phyloP scores from a whole-genome alignment of 345 rosid species.

The Cardiospermum halicacabum region DNA sequence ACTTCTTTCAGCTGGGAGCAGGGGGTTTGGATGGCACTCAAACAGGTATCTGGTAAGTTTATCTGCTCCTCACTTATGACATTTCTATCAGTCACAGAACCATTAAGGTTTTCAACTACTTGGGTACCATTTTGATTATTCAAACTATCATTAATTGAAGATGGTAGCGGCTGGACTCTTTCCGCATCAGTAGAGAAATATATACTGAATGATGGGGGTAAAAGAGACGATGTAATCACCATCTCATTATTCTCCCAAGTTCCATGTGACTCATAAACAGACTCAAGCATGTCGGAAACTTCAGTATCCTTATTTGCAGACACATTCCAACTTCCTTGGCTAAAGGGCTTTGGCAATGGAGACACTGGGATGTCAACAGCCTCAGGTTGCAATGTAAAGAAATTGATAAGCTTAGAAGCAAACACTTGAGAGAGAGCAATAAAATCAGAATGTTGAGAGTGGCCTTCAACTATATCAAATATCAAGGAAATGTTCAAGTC shows the following conservation, averaged over 20 bases:
- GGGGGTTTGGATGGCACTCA: constrained; percentile 2
- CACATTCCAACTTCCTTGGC: constrained; percentile 12
- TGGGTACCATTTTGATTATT: constrained; percentile 4
- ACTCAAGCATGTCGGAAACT: constrained; percentile 12
- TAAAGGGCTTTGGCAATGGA: constrained; percentile 29
- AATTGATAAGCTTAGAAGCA: constrained; percentile 31
- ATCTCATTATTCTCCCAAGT: constrained; percentile 14
- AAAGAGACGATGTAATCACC: constrained; percentile 14
- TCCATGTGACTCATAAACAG: neutral
- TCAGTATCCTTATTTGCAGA: constrained; percentile 6
- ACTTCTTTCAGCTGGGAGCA: constrained; percentile 5
- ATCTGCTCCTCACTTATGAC: constrained; percentile 16
- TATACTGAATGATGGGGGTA: constrained; percentile 21
- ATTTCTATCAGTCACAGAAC: constrained; percentile 4
- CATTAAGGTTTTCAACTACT: constrained; percentile 7
- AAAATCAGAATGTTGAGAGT: constrained; percentile 31
- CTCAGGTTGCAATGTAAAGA: constrained; percentile 33
- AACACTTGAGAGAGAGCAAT: constrained; percentile 32
- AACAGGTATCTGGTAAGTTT: constrained; percentile 11
- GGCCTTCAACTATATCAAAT: constrained; percentile 30
- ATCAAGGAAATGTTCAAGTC: constrained; percentile 36
- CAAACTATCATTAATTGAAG: constrained; percentile 13
- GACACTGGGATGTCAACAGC: constrained; percentile 39
- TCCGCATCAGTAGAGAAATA: constrained; percentile 28
- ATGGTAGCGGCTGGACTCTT: constrained; percentile 7